phyloP scores from a whole-genome alignment of 371 early-diverging fungal genomes.

The Zancudomyces culisetae region DNA sequence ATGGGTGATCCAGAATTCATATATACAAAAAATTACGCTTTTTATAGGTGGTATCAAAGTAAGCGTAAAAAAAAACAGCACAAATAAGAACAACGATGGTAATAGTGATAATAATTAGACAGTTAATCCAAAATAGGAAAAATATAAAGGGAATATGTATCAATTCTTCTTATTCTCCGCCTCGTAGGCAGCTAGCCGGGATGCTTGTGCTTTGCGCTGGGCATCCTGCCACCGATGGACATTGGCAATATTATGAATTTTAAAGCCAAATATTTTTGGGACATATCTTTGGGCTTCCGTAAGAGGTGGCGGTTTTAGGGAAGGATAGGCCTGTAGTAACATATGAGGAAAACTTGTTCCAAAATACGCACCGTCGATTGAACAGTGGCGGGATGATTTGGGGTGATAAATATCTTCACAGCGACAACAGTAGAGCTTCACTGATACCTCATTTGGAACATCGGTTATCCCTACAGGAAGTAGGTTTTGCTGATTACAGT shows the following conservation, averaged over 20 bases:
- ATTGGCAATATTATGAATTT: constrained; percentile 29
- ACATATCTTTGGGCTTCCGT: constrained; percentile 48
- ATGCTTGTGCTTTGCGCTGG: constrained; percentile 20
- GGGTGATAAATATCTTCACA: constrained; percentile 94
- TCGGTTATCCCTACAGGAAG: constrained; percentile 86
- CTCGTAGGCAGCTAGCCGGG: not conserved
- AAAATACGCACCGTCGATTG: constrained; percentile 94
- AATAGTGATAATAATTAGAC: not conserved
- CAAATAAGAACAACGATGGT: not conserved
- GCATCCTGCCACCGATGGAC: constrained; percentile 79
- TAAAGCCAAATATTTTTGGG: constrained; percentile 94
- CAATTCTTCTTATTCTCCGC: not conserved
- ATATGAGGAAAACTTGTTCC: constrained; percentile 95
- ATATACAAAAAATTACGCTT: not conserved
- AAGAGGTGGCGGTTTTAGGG: constrained; percentile 41
- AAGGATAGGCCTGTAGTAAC: constrained; percentile 80
- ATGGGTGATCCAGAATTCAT: not conserved
- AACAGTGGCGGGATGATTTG: constrained; percentile 50
- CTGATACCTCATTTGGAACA: constrained; percentile 51
- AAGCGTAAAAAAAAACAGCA: not conserved
- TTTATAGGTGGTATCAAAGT: not conserved
- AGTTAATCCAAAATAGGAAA: no score
- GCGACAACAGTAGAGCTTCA: constrained; percentile 81
- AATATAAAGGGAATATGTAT: no score
- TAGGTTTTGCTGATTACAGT: constrained; percentile 63